A percentile compares a stretch with the other conserved stretches of the same genome.
Evolutionary conservation across 495 filamentous ascomycete genomes (phyloP).

Genomic region (Xylaria sp.): DNA sequence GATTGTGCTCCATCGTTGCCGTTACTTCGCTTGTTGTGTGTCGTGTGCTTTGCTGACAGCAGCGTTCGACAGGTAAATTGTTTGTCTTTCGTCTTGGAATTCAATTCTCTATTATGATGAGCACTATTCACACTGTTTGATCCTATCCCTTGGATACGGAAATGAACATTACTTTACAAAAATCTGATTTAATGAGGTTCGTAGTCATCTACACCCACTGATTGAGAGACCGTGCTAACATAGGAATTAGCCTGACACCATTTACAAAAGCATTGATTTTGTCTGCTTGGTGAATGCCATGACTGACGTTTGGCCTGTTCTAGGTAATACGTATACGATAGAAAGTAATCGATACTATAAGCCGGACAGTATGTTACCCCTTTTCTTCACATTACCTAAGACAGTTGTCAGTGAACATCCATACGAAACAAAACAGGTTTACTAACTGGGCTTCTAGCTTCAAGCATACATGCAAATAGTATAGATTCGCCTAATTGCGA

Average conservation of each 20-base stretch:
- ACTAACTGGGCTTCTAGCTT: neutral
- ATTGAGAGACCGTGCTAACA: conserved; percentile 51
- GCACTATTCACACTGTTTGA: conserved; percentile 99
- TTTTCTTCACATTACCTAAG: neutral
- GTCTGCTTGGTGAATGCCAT: conserved; percentile 17
- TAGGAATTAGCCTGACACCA: conserved; percentile 38
- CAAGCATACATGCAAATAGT: neutral
- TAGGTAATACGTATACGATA: conserved; percentile 43
- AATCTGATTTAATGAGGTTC: conserved; percentile 99
- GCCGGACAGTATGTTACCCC: conserved; percentile 10
- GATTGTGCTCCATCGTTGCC: conserved; percentile 56
- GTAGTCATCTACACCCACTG: conserved; percentile 32
- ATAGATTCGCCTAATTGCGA: neutral
- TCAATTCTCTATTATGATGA: conserved; percentile 53
- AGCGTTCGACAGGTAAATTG: conserved; percentile 51
- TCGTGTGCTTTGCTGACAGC: conserved; percentile 43
- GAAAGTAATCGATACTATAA: neutral
- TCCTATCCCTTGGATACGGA: conserved; percentile 64
- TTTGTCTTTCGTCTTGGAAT: conserved; percentile 28
- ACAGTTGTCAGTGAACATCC: neutral
- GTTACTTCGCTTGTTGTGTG: neutral
- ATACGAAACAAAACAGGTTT: neutral
- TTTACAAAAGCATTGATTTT: neutral
- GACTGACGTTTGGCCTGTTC: conserved; percentile 31
- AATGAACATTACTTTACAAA: conserved; percentile 77